Evolutionary conservation across 2,329 filamentous ascomycete genomes (phyloP).

Genomic region (Fusarium sp.): DNA sequence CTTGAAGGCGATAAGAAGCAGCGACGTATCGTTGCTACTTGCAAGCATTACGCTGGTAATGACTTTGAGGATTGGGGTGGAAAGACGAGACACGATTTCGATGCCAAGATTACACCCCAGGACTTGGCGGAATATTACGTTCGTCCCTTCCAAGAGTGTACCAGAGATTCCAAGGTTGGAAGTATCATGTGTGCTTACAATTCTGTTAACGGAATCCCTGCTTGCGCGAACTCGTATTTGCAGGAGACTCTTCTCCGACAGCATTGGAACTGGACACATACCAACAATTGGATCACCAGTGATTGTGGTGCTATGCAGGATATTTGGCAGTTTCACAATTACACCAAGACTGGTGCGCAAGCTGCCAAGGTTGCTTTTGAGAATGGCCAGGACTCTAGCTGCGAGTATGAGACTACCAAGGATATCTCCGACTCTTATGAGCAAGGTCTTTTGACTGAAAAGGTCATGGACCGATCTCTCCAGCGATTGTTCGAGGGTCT

Average conservation of each 20-base stretch:
- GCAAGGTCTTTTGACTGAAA: constrained; percentile 8
- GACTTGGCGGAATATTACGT: constrained; percentile 20
- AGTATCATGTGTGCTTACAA: constrained; percentile 19
- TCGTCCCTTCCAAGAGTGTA: constrained; percentile 7
- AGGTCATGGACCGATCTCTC: constrained; percentile 6
- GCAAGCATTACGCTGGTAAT: constrained; percentile 7
- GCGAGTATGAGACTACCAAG: constrained; percentile 19
- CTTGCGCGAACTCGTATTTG: constrained; percentile 1
- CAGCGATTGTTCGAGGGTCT: constrained; percentile 2
- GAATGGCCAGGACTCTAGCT: constrained; percentile 13
- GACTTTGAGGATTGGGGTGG: constrained; percentile 21
- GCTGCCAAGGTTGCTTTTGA: not conserved
- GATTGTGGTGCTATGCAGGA: constrained; percentile 20
- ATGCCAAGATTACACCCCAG: constrained; percentile 1
- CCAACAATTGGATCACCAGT: constrained; percentile 18
- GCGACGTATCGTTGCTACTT: constrained; percentile 10
- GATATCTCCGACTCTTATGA: constrained; percentile 9
- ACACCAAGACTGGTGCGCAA: constrained; percentile 10
- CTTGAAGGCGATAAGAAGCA: constrained; percentile 7
- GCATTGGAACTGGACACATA: constrained; percentile 16
- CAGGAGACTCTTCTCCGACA: constrained; percentile 9
- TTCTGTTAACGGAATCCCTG: not conserved
- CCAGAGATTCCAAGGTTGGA: not conserved
- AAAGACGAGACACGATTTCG: not conserved
- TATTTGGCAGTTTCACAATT: constrained; percentile 15